phyloP scores from a whole-genome alignment of 768 basidiomycete species.

The Mycena vulgaris region DNA sequence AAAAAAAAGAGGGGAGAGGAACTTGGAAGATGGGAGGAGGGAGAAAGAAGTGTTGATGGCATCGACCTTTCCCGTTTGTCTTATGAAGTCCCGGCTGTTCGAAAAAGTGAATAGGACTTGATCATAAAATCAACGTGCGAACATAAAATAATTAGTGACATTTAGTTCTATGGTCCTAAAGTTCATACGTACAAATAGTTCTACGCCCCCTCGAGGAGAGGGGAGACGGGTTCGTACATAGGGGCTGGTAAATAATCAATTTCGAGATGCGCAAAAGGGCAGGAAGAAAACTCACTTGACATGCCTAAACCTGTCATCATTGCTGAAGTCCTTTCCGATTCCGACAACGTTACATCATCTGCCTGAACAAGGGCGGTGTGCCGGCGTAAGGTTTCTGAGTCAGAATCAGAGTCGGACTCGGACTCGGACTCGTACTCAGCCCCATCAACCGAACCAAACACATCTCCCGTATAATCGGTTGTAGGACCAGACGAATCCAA shows the following conservation, averaged over 20 bases:
- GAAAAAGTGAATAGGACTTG: too few species aligned
- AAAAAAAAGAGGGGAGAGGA: too few species aligned
- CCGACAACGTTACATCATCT: neutral
- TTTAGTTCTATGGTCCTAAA: too few species aligned
- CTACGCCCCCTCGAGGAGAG: neutral
- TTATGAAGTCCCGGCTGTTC: too few species aligned
- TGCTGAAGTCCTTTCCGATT: neutral
- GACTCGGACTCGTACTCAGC: neutral
- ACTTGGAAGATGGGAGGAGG: too few species aligned
- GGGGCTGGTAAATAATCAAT: constrained; percentile 3
- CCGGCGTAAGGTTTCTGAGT: constrained; percentile 1
- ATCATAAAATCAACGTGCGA: too few species aligned
- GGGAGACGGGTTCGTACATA: neutral
- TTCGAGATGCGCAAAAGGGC: neutral
- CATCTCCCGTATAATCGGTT: neutral
- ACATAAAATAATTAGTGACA: too few species aligned
- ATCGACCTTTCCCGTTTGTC: too few species aligned
- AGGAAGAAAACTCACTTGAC: neutral
- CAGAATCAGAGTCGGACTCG: constrained; percentile 8
- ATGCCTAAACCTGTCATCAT: neutral
- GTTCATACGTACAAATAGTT: too few species aligned
- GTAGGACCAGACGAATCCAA: neutral
- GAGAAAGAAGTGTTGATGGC: too few species aligned
- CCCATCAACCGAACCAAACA: neutral
- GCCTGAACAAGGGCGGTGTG: neutral